Evolutionary conservation across 371 early-diverging fungal genomes (phyloP).

Genomic region (Mucor piriformis): DNA sequence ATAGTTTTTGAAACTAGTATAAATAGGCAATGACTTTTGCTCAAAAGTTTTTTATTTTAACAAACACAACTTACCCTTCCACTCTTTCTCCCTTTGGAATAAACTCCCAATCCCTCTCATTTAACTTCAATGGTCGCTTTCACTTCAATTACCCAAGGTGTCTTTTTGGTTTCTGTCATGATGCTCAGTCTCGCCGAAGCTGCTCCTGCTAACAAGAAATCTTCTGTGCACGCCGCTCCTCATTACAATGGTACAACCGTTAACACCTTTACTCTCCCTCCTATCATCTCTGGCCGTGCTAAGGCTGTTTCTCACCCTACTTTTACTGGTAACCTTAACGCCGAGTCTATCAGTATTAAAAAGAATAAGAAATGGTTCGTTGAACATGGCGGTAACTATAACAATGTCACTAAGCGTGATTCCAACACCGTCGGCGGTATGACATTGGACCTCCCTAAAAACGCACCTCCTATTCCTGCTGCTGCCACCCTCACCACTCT

Average conservation of each 20-base stretch:
- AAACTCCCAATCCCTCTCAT: neutral
- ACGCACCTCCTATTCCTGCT: constrained; percentile 7
- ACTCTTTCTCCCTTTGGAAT: neutral
- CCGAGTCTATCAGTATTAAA: neutral
- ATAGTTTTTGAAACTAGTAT: neutral
- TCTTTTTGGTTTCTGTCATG: too few species aligned
- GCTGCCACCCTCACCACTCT: too few species aligned
- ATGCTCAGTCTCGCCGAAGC: constrained; percentile 3
- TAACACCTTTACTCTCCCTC: constrained; percentile 5
- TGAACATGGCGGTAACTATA: constrained; percentile 3
- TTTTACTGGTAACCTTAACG: neutral
- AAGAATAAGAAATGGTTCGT: constrained; percentile 10
- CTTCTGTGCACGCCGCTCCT: neutral
- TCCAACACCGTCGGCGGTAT: constrained; percentile 5
- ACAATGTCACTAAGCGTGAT: neutral
- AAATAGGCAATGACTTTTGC: neutral
- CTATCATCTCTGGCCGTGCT: too few species aligned
- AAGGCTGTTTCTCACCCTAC: neutral
- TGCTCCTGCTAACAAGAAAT: constrained; percentile 7
- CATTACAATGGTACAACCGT: neutral
- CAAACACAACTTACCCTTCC: too few species aligned
- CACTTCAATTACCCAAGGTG: constrained; percentile 12
- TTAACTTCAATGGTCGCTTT: constrained; percentile 16
- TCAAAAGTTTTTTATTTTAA: neutral
- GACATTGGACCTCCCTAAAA: constrained; percentile 14